Percentiles rank a stretch among this genome's conserved stretches.
phyloP scores from a whole-genome alignment of 2,329 filamentous ascomycete species.

The Fusarium anguioides region DNA sequence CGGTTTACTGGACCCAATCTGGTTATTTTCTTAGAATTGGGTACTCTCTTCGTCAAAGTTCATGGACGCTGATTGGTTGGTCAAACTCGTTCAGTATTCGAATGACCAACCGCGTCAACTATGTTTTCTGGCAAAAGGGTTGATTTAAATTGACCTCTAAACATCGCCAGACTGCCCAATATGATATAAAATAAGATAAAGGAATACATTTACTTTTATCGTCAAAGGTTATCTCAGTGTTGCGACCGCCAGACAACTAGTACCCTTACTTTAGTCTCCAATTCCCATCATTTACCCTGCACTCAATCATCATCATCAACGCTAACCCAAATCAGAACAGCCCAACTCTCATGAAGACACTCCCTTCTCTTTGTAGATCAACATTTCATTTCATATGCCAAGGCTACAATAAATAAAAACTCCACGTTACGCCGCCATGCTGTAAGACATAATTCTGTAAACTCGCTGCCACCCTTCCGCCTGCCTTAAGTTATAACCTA shows the following conservation, averaged over 20 bases:
- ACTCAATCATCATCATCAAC: background rate
- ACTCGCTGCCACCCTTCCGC: constrained; percentile 24
- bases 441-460: constrained; percentile 41
- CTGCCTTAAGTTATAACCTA: background rate
- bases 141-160: too few species aligned
- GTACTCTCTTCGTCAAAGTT: too few species aligned
- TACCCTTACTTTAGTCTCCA: background rate
- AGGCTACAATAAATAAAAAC: constrained; percentile 39
- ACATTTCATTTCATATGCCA: constrained; percentile 34
- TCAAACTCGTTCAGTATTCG: too few species aligned
- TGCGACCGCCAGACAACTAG: background rate
- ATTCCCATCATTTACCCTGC: background rate
- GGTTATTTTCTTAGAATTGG: too few species aligned
- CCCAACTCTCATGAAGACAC: background rate
- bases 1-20: too few species aligned
- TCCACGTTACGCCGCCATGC: constrained; percentile 42
- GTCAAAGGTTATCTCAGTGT: rapidly evolving
- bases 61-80: too few species aligned
- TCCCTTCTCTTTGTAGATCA: background rate
- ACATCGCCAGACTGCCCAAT: too few species aligned
- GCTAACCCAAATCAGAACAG: background rate
- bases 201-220: too few species aligned
- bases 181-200: too few species aligned
- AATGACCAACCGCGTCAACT: too few species aligned
- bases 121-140: too few species aligned